Evolutionary conservation across 2,329 filamentous ascomycete genomes (phyloP), one percentile per base, ranked within the genome.

Genomic region (Fusarium miscanthi): DNA sequence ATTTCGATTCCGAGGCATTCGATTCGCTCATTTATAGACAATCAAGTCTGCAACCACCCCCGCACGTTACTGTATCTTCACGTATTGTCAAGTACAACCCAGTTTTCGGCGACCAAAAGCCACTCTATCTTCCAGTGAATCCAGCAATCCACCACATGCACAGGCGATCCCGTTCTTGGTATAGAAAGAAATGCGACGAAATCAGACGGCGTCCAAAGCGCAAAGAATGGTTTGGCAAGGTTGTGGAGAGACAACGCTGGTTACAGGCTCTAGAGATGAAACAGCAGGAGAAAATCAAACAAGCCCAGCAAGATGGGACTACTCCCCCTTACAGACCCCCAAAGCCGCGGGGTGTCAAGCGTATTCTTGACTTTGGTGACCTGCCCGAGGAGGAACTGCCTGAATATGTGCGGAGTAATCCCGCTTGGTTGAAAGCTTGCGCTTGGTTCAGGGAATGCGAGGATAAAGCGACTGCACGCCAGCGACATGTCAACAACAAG

Each of bases 161-260:
- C 48, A 79, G 79, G 4, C 82, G 82, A 48, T 82, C 85, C 1
- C 74, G 82, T 8, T 78, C 80, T 23, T 90, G 87, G 87, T 80
- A 84, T 54, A 76, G 74, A 19, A 76, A 78, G 21, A 90, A 89
- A 66, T 80, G 84, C 38, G 74, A 77, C 2, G 88, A 90, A 63
- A 89, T 90, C 35, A 74, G 79, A 42, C 77, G 77, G 4, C 85
- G 88, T 4, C 84, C 84, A 8, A 81, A 80, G 6, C 82, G 86
- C 23, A 90, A 90, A 70, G 79, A 77, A 9, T 86, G 85, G 70
- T 86, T 88, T 51, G 87, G 88, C 25, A 84, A 82, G 64, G 84
- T 82, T 0, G 77, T 80, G 1, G 76, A 81, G 51, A 82, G 85
- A 16, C 76, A 83, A 69, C 81, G 76, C 33, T 80, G 79, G 69